phyloP scores from a whole-genome alignment of 2,329 filamentous ascomycete species.

The Fusarium oligoseptatum region DNA sequence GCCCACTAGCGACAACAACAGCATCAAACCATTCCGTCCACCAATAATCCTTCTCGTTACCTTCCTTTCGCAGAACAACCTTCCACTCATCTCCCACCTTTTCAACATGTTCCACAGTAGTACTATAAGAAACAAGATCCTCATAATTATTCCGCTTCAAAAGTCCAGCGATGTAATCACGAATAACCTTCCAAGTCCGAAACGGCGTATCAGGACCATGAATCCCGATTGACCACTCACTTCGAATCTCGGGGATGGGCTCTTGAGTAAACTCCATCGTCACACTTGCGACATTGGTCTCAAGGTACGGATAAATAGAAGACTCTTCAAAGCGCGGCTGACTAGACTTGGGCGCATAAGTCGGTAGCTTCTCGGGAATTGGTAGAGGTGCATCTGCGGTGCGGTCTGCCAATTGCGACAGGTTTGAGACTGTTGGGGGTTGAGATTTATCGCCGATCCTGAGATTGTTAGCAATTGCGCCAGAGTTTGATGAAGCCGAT shows the following conservation, averaged over 20 bases:
- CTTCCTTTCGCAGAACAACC: conserved; percentile 60
- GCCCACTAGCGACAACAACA: conserved; percentile 70
- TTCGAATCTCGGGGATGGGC: conserved; percentile 58
- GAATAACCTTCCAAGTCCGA: conserved; percentile 70
- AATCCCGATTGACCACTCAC: conserved; percentile 47
- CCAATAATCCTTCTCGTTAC: conserved; percentile 65
- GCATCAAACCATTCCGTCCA: conserved; percentile 74
- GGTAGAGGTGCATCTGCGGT: conserved; percentile 63
- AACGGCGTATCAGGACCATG: conserved; percentile 73
- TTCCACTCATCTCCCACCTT: conserved; percentile 65
- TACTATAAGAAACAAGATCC: conserved; percentile 66
- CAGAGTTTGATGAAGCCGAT: neutral
- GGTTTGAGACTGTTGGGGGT: conserved; percentile 58
- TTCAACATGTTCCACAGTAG: conserved; percentile 71
- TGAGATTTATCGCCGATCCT: conserved; percentile 58
- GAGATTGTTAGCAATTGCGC: neutral
- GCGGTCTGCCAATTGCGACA: conserved; percentile 61
- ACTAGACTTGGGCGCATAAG: conserved; percentile 55
- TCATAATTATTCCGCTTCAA: conserved; percentile 67
- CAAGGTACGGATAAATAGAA: conserved; percentile 72
- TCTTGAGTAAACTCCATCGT: conserved; percentile 74
- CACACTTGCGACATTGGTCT: conserved; percentile 72
- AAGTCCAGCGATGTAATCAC: conserved; percentile 66
- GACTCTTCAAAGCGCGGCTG: conserved; percentile 68
- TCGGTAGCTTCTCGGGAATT: conserved; percentile 63